Evolutionary conservation across 208 protist species (phyloP), one percentile per base, ranked within the genome.

Genomic region (Acanthamoeba lenticulata): DNA sequence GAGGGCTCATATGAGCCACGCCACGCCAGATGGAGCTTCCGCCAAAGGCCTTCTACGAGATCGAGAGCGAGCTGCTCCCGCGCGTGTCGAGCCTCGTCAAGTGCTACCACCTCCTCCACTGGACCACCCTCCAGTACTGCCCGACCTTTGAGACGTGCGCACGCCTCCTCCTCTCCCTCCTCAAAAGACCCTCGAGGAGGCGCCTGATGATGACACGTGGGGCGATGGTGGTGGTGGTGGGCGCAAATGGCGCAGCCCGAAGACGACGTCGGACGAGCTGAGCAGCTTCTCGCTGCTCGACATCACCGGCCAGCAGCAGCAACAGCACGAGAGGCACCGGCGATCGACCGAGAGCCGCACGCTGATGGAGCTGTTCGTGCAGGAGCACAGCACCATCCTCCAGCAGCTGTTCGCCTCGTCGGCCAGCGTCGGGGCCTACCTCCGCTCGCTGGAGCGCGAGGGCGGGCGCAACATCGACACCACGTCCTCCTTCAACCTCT

Each of bases 71-170:
- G 55, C 32, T 92, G 7, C n/a, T 92, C 7, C 86, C 55, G 36
- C 86, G 86, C 38, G 40, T 45, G 36, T 1, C 86, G 17, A 34
- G 13, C 24, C 86, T 92, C 38, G 86, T 92, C 17, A 92, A 77
- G 57, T 74, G 55, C 55, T 92, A 92, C 57, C 57, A 92, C 47
- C 57, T 74, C 21, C 86, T 92, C 6, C 47, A 92, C 55, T 92
- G 86, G 86, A 47, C n/a, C 11, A 55, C 29, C 32, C 86, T 77
- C 6, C 86, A 92, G 44, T 92, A 92, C 57, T 92, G 86, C 62
- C 86, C 86, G 15, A 36, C 47, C 1, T n/a, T 65, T n/a, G 86
- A 72, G 29, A 49, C 3, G 86, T 92, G 72, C 52, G 86, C 11
- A 38, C 6, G 27, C 62, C 62, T 72, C 34, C 57, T 6, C 5